Evolutionary conservation across 2,329 filamentous ascomycete genomes (phyloP), one percentile per base, ranked within the genome.

Genomic region (Elsinoe perseae): DNA sequence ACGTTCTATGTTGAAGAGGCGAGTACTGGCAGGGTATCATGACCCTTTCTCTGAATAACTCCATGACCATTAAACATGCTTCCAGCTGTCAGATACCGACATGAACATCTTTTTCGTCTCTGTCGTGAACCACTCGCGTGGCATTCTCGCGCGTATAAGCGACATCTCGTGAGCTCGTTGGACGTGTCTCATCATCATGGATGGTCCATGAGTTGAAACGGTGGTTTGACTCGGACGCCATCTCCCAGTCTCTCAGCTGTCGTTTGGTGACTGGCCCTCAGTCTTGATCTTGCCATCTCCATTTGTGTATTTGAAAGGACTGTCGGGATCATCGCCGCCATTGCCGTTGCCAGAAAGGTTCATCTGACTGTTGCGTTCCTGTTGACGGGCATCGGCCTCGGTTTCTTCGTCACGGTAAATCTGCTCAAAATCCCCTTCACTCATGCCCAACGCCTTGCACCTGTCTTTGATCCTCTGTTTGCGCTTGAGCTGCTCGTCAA

Each of bases 401-500:
- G 56, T 28, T 21, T 56, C 53, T 25, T 61, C 58, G 30, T 56
- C 48, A 9, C 54, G 57, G 52, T 62, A 62, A 32, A 61, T 59
- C 28, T 60, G 50, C 55, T 65, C 61, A 42, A 64, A 62, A 12
- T 64, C 62, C 9, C 54, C 57, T 8, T 64, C 58, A 40, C 59
- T 61, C 53, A 61, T 57, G 8, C 62, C 62, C 36, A 61, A 30
- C 9, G 71, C 72, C 28, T 66, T 66, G 25, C 64, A 66, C 50
- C 65, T 68, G 30, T 70, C 68, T 23, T 67, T 63, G 25, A 56
- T 44, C 25, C 36, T 20, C 16, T 68, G 67, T 53, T 71, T 64
- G 68, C 64, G 56, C 61, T 59, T 61, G 27, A 75, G 68, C 66
- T 74, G 65, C 52, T 73, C 67, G 56, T 68, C 64, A 65, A 77